A percentile compares a stretch with the other conserved stretches of the same genome.
Evolutionary conservation across 2,329 filamentous ascomycete genomes (phyloP).

Genomic region (Ophiocordyceps camponoti-saundersi): DNA sequence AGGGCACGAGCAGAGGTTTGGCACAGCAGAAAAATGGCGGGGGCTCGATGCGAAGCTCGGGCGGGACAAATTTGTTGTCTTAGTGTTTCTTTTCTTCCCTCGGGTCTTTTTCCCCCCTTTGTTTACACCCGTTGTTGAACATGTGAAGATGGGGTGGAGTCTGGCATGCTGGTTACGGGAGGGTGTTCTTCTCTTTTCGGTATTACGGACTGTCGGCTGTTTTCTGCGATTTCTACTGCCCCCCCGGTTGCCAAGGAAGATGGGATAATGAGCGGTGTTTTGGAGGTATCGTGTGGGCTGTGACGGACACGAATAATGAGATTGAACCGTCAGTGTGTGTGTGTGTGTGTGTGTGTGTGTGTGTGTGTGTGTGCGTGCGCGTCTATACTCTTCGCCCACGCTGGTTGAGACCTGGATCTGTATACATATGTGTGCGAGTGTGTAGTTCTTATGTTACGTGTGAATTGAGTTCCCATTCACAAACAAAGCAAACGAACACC

Average conservation of each 20-base stretch:
- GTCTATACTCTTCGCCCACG: too few relatives aligned
- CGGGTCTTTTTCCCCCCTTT: neutral
- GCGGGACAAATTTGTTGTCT: neutral
- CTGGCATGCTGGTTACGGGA: neutral
- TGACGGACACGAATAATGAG: conserved; percentile 3
- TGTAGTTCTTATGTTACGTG: neutral
- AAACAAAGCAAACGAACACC: conserved; percentile 19
- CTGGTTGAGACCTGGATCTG: neutral
- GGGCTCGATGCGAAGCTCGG: neutral
- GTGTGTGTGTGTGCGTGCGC: neutral
- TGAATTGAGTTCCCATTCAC: neutral
- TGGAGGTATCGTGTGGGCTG: neutral
- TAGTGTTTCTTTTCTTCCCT: neutral
- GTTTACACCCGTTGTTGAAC: neutral
- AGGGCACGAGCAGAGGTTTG: neutral
- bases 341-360: neutral
- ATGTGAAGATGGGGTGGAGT: neutral
- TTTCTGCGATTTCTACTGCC: neutral
- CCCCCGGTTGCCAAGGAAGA: neutral
- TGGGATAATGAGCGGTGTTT: neutral
- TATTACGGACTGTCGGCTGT: too few relatives aligned
- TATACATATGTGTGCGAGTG: neutral
- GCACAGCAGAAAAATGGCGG: neutral
- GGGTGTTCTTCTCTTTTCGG: neutral
- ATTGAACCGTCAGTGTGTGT: neutral